These are phyloP conservation scores for Zizania latifolia DNA, from an alignment of 176 grass and related monocot species.

Conservation along the genomic window DNA sequence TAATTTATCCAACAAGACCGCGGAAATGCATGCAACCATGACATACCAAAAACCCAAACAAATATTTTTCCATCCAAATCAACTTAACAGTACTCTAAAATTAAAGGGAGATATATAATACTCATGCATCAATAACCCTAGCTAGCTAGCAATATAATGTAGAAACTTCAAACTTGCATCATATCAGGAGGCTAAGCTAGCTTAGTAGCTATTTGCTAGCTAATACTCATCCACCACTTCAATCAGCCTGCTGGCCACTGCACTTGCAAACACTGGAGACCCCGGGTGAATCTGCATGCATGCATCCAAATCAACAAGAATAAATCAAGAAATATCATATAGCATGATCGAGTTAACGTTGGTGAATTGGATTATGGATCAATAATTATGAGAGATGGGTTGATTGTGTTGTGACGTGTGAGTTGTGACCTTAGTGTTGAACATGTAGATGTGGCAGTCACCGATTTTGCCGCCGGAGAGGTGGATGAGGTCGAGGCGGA, in stretches of 20 bases:
- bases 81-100: not conserved
- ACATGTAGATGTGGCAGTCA: constrained; percentile 87
- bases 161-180: not conserved
- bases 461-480: constrained; percentile 84
- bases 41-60: not conserved
- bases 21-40: constrained; percentile 14
- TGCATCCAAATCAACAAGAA: not conserved
- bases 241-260: constrained; percentile 58
- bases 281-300: constrained; percentile 59
- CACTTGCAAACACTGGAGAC: constrained; percentile 60
- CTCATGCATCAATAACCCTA: constrained; percentile 23
- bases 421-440: constrained; percentile 73
- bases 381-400: no score
- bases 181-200: not conserved
- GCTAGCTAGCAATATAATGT: not conserved
- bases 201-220: not conserved
- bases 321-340: not conserved
- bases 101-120: not conserved
- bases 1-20: constrained; percentile 25
- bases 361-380: no score
- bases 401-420: no score
- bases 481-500: constrained; percentile 74
- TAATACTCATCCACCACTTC: constrained; percentile 59
- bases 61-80: not conserved
- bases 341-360: not conserved